Conservation (phyloP, 495 filamentous ascomycete species). For the Daldinia loculata region DNA sequence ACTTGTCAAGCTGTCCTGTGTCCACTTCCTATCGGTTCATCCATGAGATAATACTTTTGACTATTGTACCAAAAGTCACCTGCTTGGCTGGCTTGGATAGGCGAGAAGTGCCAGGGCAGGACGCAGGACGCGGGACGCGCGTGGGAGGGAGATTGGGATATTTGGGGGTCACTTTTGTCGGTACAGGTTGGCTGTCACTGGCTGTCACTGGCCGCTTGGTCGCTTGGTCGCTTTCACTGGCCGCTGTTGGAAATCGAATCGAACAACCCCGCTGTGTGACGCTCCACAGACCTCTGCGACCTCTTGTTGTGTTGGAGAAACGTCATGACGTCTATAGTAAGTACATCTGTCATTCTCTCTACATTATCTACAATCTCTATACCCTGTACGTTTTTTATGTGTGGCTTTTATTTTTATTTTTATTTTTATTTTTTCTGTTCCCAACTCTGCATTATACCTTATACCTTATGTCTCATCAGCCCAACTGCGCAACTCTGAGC, state of each 20-base stretch:
- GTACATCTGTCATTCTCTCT: slow-evolving; percentile 32
- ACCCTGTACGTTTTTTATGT: neutral
- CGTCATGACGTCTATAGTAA: slow-evolving; percentile 60
- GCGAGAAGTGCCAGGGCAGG: slow-evolving; percentile 22
- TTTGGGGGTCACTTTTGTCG: slow-evolving; percentile 35
- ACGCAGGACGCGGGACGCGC: slow-evolving; percentile 35
- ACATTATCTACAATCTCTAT: too few relatives aligned
- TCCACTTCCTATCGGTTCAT: slow-evolving; percentile 25
- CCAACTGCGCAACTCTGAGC: slow-evolving; percentile 10
- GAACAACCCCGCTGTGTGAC: slow-evolving; percentile 37
- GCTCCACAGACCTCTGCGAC: slow-evolving; percentile 25
- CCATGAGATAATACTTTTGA: slow-evolving; percentile 40
- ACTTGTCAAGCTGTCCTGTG: neutral
- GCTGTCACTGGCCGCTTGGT: slow-evolving; percentile 8
- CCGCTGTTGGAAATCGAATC: slow-evolving; percentile 16
- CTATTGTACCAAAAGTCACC: slow-evolving; percentile 26
- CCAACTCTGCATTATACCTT: slow-evolving; percentile 13
- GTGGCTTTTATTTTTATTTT: too few relatives aligned
- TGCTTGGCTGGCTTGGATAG: slow-evolving; percentile 38
- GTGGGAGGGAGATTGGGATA: slow-evolving; percentile 41
- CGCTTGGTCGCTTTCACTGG: neutral
- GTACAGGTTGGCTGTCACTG: neutral
- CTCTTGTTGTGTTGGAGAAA: slow-evolving; percentile 18
- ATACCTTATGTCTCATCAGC: neutral
- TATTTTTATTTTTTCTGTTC: neutral